phyloP scores from a whole-genome alignment of 2,329 filamentous ascomycete species.

The Arachnomyces sp. region DNA sequence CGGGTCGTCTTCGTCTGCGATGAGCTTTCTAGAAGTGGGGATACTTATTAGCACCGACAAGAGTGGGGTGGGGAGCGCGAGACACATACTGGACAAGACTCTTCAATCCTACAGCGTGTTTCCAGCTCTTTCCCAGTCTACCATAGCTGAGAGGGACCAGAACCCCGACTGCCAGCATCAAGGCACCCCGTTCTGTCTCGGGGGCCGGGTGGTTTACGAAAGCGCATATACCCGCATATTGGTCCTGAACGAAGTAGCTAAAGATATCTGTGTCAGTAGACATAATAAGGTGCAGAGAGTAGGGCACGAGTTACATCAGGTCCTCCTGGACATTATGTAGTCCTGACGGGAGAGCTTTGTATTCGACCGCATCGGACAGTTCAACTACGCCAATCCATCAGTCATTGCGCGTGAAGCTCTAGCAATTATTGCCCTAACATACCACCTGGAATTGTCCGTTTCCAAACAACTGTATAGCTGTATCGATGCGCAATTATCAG shows the following conservation, averaged over 20 bases:
- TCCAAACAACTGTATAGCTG: constrained; percentile 80
- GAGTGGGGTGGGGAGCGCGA: neutral
- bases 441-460: constrained; percentile 60
- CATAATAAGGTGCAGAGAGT: constrained; percentile 3
- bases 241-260: constrained; percentile 84
- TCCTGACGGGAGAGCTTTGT: constrained; percentile 90
- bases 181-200: constrained; percentile 72
- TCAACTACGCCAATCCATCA: constrained; percentile 32
- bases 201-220: constrained; percentile 79
- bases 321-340: constrained; percentile 82
- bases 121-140: constrained; percentile 78
- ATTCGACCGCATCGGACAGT: constrained; percentile 84
- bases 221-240: constrained; percentile 80
- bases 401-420: neutral
- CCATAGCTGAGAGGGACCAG: constrained; percentile 80
- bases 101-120: constrained; percentile 69
- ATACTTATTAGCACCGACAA: constrained; percentile 9
- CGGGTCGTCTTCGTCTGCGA: constrained; percentile 55
- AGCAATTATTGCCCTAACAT: constrained; percentile 25
- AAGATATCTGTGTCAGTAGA: constrained; percentile 4
- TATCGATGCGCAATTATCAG: constrained; percentile 4
- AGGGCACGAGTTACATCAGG: constrained; percentile 46
- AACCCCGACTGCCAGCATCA: constrained; percentile 86
- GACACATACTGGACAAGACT: constrained; percentile 57
- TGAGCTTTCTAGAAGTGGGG: constrained; percentile 41